phyloP scores from a whole-genome alignment of 2,329 filamentous ascomycete species.

The Rutstroemia sp. region DNA sequence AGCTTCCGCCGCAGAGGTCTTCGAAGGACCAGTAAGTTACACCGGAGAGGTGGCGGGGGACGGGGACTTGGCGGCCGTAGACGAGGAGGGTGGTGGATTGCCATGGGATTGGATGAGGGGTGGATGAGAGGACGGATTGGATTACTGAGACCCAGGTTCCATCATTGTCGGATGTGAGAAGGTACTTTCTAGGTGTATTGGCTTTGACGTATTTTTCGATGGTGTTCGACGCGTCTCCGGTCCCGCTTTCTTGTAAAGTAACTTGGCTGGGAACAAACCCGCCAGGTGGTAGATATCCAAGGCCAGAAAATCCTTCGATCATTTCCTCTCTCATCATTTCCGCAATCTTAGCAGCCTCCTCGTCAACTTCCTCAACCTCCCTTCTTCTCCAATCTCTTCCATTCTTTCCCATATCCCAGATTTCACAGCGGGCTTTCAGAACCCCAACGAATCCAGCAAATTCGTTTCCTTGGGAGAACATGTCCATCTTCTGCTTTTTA shows the following conservation, averaged over 20 bases:
- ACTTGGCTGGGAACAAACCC: conserved; percentile 3
- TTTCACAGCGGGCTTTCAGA: conserved; percentile 68
- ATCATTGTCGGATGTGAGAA: conserved; percentile 18
- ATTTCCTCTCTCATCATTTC: conserved; percentile 30
- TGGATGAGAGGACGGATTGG: conserved; percentile 15
- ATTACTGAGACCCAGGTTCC: conserved; percentile 22
- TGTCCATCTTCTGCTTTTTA: conserved; percentile 23
- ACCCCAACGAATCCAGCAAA: conserved; percentile 72
- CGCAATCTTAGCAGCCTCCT: conserved; percentile 20
- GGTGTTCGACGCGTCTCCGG: neutral
- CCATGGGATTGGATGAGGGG: conserved; percentile 34
- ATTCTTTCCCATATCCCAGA: conserved; percentile 72
- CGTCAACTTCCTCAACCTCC: conserved; percentile 36
- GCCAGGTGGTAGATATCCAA: conserved; percentile 6
- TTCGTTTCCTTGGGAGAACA: conserved; percentile 56
- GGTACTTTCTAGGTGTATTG: conserved; percentile 23
- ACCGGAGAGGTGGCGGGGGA: conserved; percentile 52
- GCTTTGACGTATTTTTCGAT: conserved; percentile 9
- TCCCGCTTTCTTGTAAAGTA: neutral
- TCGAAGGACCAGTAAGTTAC: conserved; percentile 59
- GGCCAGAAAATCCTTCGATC: conserved; percentile 18
- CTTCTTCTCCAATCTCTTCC: conserved; percentile 62
- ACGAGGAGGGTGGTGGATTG: conserved; percentile 38
- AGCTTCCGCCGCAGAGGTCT: conserved; percentile 54
- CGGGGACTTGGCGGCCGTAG: conserved; percentile 56